phyloP scores from a whole-genome alignment of 345 rosid genomes.

The Raphanus sativus region DNA sequence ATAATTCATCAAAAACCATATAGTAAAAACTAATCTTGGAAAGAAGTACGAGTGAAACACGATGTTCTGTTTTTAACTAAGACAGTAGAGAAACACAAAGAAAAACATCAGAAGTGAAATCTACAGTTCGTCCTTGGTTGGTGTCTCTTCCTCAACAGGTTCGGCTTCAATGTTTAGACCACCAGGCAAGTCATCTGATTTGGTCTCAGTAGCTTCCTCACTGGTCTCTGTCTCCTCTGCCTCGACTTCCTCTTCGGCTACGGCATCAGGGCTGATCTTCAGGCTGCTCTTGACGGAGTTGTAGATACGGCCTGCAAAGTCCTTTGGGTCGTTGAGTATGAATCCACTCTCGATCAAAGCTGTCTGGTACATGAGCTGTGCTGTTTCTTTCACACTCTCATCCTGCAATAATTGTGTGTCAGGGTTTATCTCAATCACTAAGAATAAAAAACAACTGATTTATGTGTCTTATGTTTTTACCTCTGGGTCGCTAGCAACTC shows the following conservation, averaged over 20 bases:
- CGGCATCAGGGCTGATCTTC: slow-evolving; percentile 70
- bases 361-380: slow-evolving; percentile 86
- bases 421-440: not conserved
- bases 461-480: slow-evolving; percentile 40
- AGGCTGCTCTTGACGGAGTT: slow-evolving; percentile 73
- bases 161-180: slow-evolving; percentile 37
- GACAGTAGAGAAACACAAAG: not conserved
- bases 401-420: slow-evolving; percentile 47
- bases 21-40: slow-evolving; percentile 22
- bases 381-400: slow-evolving; percentile 68
- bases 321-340: slow-evolving; percentile 70
- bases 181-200: slow-evolving; percentile 41
- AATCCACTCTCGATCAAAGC: slow-evolving; percentile 98
- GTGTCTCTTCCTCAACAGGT: slow-evolving; percentile 33
- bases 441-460: not conserved
- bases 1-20: slow-evolving; percentile 25
- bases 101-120: slow-evolving; percentile 20
- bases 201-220: slow-evolving; percentile 26
- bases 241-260: slow-evolving; percentile 75
- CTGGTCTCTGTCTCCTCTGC: slow-evolving; percentile 53
- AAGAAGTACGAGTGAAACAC: slow-evolving; percentile 5
- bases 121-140: slow-evolving; percentile 39
- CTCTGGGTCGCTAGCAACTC: slow-evolving; percentile 79
- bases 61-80: slow-evolving; percentile 23
- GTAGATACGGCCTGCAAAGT: slow-evolving; percentile 79